A percentile compares a stretch with the other conserved stretches of the same genome.
These are phyloP conservation scores for Penicillium fuscoglaucum DNA, from an alignment of 2,329 filamentous ascomycete genomes.

Conservation along the genomic window DNA sequence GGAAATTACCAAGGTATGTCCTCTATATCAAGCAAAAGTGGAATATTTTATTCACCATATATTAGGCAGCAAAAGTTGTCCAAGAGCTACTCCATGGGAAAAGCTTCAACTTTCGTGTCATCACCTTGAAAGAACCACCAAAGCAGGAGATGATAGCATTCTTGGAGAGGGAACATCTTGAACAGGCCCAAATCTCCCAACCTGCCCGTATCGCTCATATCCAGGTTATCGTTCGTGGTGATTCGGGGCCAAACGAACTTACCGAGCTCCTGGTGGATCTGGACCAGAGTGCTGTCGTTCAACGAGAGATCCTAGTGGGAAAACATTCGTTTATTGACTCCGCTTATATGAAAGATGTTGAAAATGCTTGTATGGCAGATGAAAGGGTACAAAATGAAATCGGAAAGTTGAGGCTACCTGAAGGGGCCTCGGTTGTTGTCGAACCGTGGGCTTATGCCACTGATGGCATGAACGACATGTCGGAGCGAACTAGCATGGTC, in stretches of 20 bases:
- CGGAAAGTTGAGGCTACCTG: constrained; percentile 45
- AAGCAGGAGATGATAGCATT: constrained; percentile 52
- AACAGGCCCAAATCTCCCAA: constrained; percentile 11
- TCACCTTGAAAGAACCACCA: constrained; percentile 53
- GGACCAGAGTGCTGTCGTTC: constrained; percentile 10
- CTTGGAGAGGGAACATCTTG: constrained; percentile 47
- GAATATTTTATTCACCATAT: background rate
- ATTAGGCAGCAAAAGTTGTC: constrained; percentile 31
- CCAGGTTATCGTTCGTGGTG: constrained; percentile 29
- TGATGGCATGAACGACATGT: constrained; percentile 53
- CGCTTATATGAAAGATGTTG: constrained; percentile 51
- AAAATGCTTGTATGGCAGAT: constrained; percentile 50
- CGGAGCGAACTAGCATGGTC: constrained; percentile 52
- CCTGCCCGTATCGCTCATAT: constrained; percentile 46
- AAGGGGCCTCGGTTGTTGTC: constrained; percentile 48
- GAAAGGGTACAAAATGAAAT: constrained; percentile 44
- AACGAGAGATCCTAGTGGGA: constrained; percentile 22
- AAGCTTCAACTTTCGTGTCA: constrained; percentile 49
- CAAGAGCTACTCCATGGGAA: constrained; percentile 37
- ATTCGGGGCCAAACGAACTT: constrained; percentile 16
- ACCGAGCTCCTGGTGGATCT: constrained; percentile 30
- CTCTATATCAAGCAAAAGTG: background rate
- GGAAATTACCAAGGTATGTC: constrained; percentile 33
- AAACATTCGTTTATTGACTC: constrained; percentile 36
- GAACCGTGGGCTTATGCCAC: constrained; percentile 58